Conservation (phyloP, 495 filamentous ascomycete species). For the Aspergillus sclerotioniger region DNA sequence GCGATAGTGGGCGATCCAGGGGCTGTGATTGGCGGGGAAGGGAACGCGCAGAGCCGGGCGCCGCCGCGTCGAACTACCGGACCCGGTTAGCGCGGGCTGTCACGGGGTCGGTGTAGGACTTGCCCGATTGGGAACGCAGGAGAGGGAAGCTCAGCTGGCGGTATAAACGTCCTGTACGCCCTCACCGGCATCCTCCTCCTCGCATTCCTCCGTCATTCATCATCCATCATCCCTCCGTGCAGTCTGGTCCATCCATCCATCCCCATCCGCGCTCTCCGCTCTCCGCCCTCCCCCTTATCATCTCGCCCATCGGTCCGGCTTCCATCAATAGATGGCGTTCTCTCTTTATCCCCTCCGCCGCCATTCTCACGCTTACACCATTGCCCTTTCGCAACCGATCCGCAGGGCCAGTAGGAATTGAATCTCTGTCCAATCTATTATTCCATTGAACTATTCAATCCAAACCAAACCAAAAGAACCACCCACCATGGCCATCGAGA, state of each 20-base stretch:
- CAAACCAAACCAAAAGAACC: not conserved
- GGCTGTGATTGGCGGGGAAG: conserved; percentile 5
- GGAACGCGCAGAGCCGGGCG: conserved; percentile 1
- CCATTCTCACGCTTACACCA: conserved; percentile 39
- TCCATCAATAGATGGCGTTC: conserved; percentile 35
- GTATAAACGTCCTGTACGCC: not conserved
- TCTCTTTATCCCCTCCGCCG: conserved; percentile 34
- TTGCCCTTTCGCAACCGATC: conserved; percentile 38
- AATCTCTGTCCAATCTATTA: conserved; percentile 3
- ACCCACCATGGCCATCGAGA: conserved; percentile 52
- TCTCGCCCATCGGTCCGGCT: not conserved
- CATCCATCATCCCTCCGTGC: not conserved
- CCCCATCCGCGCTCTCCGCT: not conserved
- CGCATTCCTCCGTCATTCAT: not conserved
- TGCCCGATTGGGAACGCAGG: not conserved
- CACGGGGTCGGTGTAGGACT: conserved; percentile 2
- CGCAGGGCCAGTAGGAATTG: conserved; percentile 37
- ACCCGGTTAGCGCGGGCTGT: conserved; percentile 3
- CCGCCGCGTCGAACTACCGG: conserved; percentile 16
- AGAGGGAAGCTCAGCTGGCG: not conserved
- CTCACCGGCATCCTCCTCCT: not conserved
- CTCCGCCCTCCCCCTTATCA: not conserved
- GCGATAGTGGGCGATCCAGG: not conserved
- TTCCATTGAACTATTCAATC: conserved; percentile 4
- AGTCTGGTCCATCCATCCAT: not conserved